Percentiles rank a stretch among this genome's conserved stretches.
phyloP scores from a whole-genome alignment of 352 stramenopile genomes.

The Pythium oligandrum region DNA sequence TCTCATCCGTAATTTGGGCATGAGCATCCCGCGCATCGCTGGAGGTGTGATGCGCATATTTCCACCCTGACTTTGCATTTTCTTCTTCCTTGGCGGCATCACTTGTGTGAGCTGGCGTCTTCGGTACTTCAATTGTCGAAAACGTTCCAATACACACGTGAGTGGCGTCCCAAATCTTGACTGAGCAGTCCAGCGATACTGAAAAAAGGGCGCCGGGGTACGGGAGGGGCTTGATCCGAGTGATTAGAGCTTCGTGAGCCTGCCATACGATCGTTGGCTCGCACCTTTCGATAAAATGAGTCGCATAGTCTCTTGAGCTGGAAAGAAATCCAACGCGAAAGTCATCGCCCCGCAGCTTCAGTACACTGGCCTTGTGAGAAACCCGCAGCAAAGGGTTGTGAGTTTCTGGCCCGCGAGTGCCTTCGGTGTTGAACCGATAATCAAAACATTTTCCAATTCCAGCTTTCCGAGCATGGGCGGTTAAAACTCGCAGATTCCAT shows the following conservation, averaged over 20 bases:
- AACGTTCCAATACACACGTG: conserved; percentile 44
- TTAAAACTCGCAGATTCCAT: conserved; percentile 24
- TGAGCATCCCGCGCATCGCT: conserved; percentile 29
- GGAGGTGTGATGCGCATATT: conserved; percentile 37
- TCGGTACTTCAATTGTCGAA: conserved; percentile 17
- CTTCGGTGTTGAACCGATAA: conserved; percentile 5
- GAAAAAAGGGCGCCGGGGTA: conserved; percentile 46
- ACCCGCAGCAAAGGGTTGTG: conserved; percentile 28
- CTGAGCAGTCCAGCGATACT: conserved; percentile 30
- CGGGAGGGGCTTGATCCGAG: conserved; percentile 28
- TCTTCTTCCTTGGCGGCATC: too few species aligned
- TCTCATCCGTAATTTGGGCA: conserved; percentile 31
- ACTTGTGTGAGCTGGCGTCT: too few species aligned
- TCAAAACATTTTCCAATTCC: conserved; percentile 14
- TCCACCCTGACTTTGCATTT: conserved; percentile 23
- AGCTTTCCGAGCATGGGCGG: conserved; percentile 13
- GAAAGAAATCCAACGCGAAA: not conserved
- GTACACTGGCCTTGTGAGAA: conserved; percentile 23
- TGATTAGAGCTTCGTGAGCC: conserved; percentile 32
- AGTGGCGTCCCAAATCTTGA: conserved; percentile 47
- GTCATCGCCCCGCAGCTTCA: conserved; percentile 17
- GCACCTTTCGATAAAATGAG: conserved; percentile 13
- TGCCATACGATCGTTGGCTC: conserved; percentile 31
- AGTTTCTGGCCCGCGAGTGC: not conserved
- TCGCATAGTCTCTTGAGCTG: too few species aligned